Conservation (phyloP, 805 yeast genomes). For the Lipomyces orientalis region DNA sequence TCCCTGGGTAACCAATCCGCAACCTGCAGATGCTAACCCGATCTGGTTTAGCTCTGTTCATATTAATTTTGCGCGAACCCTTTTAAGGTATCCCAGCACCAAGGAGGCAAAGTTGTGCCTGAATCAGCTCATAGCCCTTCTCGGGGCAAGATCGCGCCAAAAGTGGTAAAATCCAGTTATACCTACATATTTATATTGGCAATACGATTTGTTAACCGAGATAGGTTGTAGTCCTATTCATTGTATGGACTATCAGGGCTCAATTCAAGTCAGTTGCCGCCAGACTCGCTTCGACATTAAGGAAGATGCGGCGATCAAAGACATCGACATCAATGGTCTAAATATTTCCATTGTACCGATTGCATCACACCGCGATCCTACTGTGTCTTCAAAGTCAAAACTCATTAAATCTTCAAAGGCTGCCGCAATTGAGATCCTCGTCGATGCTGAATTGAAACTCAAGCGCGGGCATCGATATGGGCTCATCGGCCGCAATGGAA, state of each 20-base stretch:
- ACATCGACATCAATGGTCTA: slow-evolving; percentile 8
- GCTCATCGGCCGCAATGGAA: slow-evolving; percentile 8
- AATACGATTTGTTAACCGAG: too few species aligned
- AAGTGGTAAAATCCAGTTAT: too few species aligned
- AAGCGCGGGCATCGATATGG: slow-evolving; percentile 5
- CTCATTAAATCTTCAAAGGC: not conserved
- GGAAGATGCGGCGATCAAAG: not conserved
- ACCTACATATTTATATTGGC: too few species aligned
- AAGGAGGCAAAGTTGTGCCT: too few species aligned
- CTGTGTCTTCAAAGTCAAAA: not conserved
- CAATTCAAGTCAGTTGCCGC: slow-evolving; percentile 1
- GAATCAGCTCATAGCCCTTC: too few species aligned
- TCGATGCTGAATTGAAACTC: not conserved
- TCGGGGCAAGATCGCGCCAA: too few species aligned
- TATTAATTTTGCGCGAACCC: too few species aligned
- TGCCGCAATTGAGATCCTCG: not conserved
- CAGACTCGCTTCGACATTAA: slow-evolving; percentile 8
- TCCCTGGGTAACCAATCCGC: too few species aligned
- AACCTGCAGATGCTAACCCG: too few species aligned
- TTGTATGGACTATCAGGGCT: not conserved
- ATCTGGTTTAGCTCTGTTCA: too few species aligned
- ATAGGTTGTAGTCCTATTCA: too few species aligned
- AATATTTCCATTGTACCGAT: not conserved
- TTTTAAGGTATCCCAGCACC: too few species aligned
- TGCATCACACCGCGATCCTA: not conserved